phyloP scores from a whole-genome alignment of 1,284 basidiomycete genomes.

The Papiliotrema flavescens region DNA sequence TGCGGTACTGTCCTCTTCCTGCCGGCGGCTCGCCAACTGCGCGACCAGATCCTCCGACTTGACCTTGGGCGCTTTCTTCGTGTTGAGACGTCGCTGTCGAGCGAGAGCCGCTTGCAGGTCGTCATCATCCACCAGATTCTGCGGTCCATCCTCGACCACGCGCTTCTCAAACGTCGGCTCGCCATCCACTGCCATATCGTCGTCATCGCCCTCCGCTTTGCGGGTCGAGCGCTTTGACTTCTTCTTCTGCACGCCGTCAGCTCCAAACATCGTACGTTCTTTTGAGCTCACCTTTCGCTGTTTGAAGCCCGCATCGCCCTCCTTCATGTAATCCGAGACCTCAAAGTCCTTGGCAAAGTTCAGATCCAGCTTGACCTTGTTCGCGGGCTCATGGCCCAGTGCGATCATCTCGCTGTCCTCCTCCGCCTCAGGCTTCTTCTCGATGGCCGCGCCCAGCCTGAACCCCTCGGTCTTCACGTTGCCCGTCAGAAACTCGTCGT shows the following conservation, averaged over 20 bases:
- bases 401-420: conserved; percentile 54
- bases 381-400: conserved; percentile 39
- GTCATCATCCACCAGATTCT: conserved; percentile 96
- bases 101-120: conserved; percentile 92
- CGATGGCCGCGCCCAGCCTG: conserved; percentile 58
- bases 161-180: conserved; percentile 51
- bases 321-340: conserved; percentile 80
- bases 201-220: conserved; percentile 61
- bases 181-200: conserved; percentile 74
- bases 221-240: conserved; percentile 75
- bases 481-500: conserved; percentile 67
- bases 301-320: conserved; percentile 90
- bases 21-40: conserved; percentile 32
- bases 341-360: conserved; percentile 90
- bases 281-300: conserved; percentile 70
- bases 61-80: conserved; percentile 71
- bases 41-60: conserved; percentile 81
- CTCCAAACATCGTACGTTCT: no score
- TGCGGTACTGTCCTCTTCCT: conserved; percentile 52
- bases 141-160: conserved; percentile 60
- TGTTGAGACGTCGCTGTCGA: conserved; percentile 73
- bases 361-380: conserved; percentile 61
- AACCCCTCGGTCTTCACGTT: conserved; percentile 60
- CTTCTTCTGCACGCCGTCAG: conserved; percentile 62
- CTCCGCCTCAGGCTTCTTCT: conserved; percentile 51